Base-by-base conservation (phyloP, 805 yeast species). In the Naumovozyma baii region DNA sequence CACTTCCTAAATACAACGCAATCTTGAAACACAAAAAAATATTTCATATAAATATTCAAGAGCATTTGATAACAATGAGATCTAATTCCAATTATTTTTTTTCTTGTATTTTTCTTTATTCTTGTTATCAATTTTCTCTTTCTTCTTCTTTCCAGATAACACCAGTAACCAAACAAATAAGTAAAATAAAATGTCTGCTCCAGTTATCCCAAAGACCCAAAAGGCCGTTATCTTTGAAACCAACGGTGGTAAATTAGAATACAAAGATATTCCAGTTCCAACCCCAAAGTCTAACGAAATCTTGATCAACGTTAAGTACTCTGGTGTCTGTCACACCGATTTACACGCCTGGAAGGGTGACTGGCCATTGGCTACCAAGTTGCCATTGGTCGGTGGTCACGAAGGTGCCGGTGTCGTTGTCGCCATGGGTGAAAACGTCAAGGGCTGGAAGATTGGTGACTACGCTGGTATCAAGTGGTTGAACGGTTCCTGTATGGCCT, bases 261-360 rank as follows among this genome's bases (percentile, higher is more conserved):
- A 72, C 63, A 64, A 63, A 49, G 79, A 74, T 48, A 66, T 73
- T 43, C 70, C 75, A 17, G 78, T 73, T 22, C 80, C 84, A 58
- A 61, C 46, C 35, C 83, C 83, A 58, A 74, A 73, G 59, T 64
- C 83, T 46, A 76, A 70, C 55, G 83, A 78, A 62, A 63, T 78
- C 43, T 68, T 78, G 59, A 69, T 78, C 53, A 73, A 78, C 55
- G 79, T 78, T 57, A 77, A 76, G 64, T 78, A 76, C 66, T 78
- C 84, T 10, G 84, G 84, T 63, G 83, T 78, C 42, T 78, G 84
- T 59, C 84, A 78, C 68, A 77, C 83, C 20, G 84, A 78, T 58
- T 72, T 78, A 59, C 84, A 78, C 64, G 83, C 83, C 33, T 76
- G 81, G 81, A 73, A 75, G 56, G 81, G 81, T 54, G 82, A 76